phyloP scores from a whole-genome alignment of 2,329 filamentous ascomycete species.

The Xylariaceae sp. region DNA sequence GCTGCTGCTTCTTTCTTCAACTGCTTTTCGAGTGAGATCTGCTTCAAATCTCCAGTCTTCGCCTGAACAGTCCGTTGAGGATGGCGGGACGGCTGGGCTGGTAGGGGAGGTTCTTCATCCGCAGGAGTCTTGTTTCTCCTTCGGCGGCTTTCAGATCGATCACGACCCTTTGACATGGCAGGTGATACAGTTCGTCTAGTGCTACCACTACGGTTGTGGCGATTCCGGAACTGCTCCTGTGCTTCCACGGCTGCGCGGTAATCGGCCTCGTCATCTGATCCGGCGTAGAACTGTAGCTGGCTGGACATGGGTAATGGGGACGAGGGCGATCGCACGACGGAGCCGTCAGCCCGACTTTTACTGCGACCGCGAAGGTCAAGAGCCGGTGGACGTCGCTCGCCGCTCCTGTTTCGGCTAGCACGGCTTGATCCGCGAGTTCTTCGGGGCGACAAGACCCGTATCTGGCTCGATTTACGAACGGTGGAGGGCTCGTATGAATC shows the following conservation, averaged over 20 bases:
- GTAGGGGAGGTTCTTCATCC: slow-evolving; percentile 29
- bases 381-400: slow-evolving; percentile 40
- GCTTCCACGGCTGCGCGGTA: slow-evolving; percentile 48
- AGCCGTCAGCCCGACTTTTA: slow-evolving; percentile 52
- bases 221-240: slow-evolving; percentile 51
- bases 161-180: slow-evolving; percentile 31
- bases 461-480: slow-evolving; percentile 39
- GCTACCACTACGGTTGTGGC: slow-evolving; percentile 49
- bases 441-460: slow-evolving; percentile 29
- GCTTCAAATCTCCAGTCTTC: slow-evolving; percentile 49
- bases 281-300: slow-evolving; percentile 44
- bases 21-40: slow-evolving; percentile 56
- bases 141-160: slow-evolving; percentile 39
- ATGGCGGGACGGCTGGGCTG: slow-evolving; percentile 4
- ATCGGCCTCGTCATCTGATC: slow-evolving; percentile 63
- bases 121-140: slow-evolving; percentile 30
- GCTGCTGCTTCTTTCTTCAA: slow-evolving; percentile 70
- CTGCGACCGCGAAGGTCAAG: slow-evolving; percentile 59
- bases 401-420: slow-evolving; percentile 42
- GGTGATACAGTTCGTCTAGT: slow-evolving; percentile 30
- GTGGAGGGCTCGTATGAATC: slow-evolving; percentile 39
- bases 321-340: slow-evolving; percentile 65
- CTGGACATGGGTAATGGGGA: slow-evolving; percentile 74
- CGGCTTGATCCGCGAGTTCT: slow-evolving; percentile 38
- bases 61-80: slow-evolving; percentile 24